Percentiles rank a stretch among this genome's conserved stretches.
Evolutionary conservation across 441 rosid genomes (phyloP).

Genomic region (Aleurites moluccanus): DNA sequence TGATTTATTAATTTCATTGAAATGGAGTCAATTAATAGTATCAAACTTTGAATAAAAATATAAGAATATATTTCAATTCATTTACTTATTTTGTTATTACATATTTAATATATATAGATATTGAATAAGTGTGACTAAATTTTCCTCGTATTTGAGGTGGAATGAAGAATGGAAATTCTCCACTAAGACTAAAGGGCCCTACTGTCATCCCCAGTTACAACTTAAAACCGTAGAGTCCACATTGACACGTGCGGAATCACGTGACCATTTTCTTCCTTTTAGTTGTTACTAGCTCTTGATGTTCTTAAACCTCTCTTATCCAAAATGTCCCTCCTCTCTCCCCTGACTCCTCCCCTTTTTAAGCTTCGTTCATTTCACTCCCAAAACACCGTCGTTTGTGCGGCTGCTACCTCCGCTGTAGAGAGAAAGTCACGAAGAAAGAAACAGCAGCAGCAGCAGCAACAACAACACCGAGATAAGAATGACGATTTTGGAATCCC

Average conservation of each 20-base stretch:
- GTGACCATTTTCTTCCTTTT: conserved; percentile 10
- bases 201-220: too few relatives aligned
- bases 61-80: too few relatives aligned
- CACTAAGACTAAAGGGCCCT: too few relatives aligned
- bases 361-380: conserved; percentile 21
- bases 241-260: conserved; percentile 17
- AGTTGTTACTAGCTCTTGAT: neutral
- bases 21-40: too few relatives aligned
- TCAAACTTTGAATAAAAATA: too few relatives aligned
- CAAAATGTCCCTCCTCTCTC: conserved; percentile 49
- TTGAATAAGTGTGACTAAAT: too few relatives aligned
- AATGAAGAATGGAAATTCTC: too few relatives aligned
- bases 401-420: conserved; percentile 42
- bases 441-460: conserved; percentile 40
- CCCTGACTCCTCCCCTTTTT: conserved; percentile 33
- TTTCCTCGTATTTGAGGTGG: too few relatives aligned
- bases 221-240: too few relatives aligned
- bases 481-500: conserved; percentile 28
- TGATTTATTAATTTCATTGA: too few relatives aligned
- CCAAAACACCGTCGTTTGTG: conserved; percentile 18
- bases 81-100: too few relatives aligned
- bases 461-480: conserved; percentile 28
- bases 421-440: conserved; percentile 49
- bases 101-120: too few relatives aligned
- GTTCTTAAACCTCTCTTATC: conserved; percentile 39